Percentiles rank a stretch among this genome's conserved stretches.
Evolutionary conservation across 1,139 yeast species (phyloP).

Genomic region (Dujonia santamariae): DNA sequence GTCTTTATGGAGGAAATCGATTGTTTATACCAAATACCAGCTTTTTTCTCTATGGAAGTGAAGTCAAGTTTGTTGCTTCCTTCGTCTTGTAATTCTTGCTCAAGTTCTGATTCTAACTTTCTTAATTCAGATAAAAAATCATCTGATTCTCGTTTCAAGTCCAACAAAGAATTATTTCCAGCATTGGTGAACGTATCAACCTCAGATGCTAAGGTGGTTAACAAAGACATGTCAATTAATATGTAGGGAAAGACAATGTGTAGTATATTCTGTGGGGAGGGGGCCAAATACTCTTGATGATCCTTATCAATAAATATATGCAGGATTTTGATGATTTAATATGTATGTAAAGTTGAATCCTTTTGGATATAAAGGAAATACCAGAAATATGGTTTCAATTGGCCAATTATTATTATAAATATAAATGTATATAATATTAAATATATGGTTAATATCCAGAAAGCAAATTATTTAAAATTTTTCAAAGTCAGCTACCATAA

Average conservation of each 20-base stretch:
- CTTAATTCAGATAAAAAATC: slow-evolving; percentile 24
- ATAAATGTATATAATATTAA: no score
- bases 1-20: slow-evolving; percentile 33
- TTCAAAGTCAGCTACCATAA: no score
- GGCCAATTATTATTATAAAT: no score
- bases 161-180: slow-evolving; percentile 21
- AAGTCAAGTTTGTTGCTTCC: slow-evolving; percentile 7
- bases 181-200: slow-evolving; percentile 19
- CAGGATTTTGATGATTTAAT: no score
- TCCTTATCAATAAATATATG: no score
- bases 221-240: slow-evolving; percentile 15
- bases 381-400: no score
- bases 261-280: no score
- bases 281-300: no score
- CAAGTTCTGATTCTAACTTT: slow-evolving; percentile 19
- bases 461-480: no score
- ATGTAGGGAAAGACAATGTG: neutral
- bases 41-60: slow-evolving; percentile 10
- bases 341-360: no score
- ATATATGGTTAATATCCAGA: no score
- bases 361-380: no score
- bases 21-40: slow-evolving; percentile 33
- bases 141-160: slow-evolving; percentile 23
- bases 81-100: slow-evolving; percentile 4
- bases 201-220: slow-evolving; percentile 28